Conservation (phyloP, 768 basidiomycete genomes). For the Gloeophyllum trabeum region DNA sequence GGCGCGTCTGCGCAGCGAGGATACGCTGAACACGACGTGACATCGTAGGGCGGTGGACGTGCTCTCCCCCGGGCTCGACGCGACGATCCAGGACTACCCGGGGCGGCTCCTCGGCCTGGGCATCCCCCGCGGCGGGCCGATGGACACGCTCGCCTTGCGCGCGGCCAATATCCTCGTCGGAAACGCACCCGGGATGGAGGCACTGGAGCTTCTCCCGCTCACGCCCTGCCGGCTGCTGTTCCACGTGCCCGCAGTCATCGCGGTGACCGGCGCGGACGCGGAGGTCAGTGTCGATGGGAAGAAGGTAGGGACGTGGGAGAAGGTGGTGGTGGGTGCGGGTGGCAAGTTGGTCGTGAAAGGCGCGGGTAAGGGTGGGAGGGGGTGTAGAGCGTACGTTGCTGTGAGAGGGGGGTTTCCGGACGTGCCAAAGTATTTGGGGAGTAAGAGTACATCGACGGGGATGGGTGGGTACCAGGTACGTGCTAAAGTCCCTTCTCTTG, state of each 20-base stretch:
- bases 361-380: constrained; percentile 16
- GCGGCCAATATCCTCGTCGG: constrained; percentile 48
- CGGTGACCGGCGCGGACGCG: constrained; percentile 41
- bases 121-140: constrained; percentile 52
- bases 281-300: constrained; percentile 29
- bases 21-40: too few relatives aligned
- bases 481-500: neutral
- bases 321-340: constrained; percentile 31
- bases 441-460: constrained; percentile 55
- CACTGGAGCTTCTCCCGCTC: constrained; percentile 40
- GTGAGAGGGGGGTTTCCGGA: constrained; percentile 50
- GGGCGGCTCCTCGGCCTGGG: constrained; percentile 42
- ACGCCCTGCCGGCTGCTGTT: constrained; percentile 41
- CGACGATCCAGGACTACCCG: constrained; percentile 47
- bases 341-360: constrained; percentile 22
- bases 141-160: constrained; percentile 47
- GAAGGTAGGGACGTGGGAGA: constrained; percentile 34
- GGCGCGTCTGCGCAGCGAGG: constrained; percentile 4
- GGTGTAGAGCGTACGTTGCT: constrained; percentile 45
- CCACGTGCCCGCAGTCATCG: constrained; percentile 33
- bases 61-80: constrained; percentile 41
- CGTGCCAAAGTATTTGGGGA: constrained; percentile 44
- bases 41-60: constrained; percentile 38
- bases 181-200: constrained; percentile 38
- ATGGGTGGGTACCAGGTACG: constrained; percentile 46